These are phyloP conservation scores for Tylopilus vinaceipallidus DNA, from an alignment of 768 basidiomycete genomes.

Conservation along the genomic window DNA sequence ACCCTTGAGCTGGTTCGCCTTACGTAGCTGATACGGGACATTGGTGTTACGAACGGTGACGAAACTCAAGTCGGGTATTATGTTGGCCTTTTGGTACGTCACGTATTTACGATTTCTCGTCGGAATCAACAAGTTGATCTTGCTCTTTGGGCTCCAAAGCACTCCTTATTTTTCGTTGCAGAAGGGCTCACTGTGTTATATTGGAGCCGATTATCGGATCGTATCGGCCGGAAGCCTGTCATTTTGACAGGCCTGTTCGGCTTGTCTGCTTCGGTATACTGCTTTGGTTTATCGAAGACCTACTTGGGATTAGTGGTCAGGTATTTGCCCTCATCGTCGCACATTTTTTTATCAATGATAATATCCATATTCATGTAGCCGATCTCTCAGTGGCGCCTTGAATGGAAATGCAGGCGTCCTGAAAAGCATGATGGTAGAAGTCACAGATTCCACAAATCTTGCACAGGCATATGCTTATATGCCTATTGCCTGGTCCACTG, in stretches of 20 bases:
- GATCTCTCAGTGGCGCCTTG: constrained; percentile 67
- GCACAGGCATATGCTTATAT: constrained; percentile 66
- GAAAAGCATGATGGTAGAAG: constrained; percentile 72
- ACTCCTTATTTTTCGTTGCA: constrained; percentile 77
- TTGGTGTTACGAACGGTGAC: too few species aligned
- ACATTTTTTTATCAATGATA: too few species aligned
- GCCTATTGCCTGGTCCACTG: constrained; percentile 51
- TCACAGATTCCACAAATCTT: constrained; percentile 70
- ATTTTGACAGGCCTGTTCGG: constrained; percentile 66
- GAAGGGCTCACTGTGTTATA: constrained; percentile 71
- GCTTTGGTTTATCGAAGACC: constrained; percentile 69
- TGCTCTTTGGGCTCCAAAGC: constrained; percentile 37
- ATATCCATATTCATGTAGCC: constrained; percentile 36
- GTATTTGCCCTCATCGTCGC: constrained; percentile 19
- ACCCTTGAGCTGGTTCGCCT: background rate
- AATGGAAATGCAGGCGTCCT: constrained; percentile 72
- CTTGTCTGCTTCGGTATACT: constrained; percentile 65
- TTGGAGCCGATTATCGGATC: constrained; percentile 74
- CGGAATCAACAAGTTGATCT: background rate
- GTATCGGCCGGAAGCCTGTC: constrained; percentile 73
- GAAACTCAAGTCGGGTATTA: constrained; percentile 74
- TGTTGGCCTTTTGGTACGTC: constrained; percentile 66
- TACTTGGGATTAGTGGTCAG: constrained; percentile 62
- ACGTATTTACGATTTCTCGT: background rate
- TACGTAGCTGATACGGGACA: constrained; percentile 58